Percentiles rank a stretch among this genome's conserved stretches.
Conservation (phyloP, 2,329 filamentous ascomycete genomes). For the Diaporthe citriasiana region DNA sequence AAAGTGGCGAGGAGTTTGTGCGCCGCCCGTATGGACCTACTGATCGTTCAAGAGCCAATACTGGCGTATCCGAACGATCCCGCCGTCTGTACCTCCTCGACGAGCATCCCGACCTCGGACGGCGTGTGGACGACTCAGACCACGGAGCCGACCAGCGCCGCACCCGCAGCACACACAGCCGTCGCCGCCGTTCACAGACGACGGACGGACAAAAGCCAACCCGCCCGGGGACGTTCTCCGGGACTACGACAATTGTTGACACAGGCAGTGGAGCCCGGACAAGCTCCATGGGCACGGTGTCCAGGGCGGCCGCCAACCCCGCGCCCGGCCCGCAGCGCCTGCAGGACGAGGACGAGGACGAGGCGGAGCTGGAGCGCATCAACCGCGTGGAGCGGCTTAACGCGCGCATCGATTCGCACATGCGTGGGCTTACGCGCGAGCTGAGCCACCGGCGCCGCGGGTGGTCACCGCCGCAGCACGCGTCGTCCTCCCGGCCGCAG, state of each 20-base stretch:
- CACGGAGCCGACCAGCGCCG: not conserved
- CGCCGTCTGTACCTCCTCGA: constrained; percentile 36
- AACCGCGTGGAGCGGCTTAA: constrained; percentile 31
- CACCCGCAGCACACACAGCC: constrained; percentile 28
- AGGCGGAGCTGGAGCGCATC: constrained; percentile 21
- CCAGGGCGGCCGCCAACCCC: not conserved
- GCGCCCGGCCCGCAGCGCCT: constrained; percentile 11
- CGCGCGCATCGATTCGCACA: constrained; percentile 25
- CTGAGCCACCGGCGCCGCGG: constrained; percentile 9
- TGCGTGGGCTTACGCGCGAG: constrained; percentile 2
- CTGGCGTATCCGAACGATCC: constrained; percentile 15
- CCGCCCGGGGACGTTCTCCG: not conserved
- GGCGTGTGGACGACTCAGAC: not conserved
- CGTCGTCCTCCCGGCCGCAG: not conserved
- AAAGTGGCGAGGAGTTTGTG: constrained; percentile 29
- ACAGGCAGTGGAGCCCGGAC: constrained; percentile 18
- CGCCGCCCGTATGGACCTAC: constrained; percentile 1
- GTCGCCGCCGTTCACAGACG: constrained; percentile 5
- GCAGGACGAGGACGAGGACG: constrained; percentile 27
- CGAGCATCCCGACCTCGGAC: constrained; percentile 14
- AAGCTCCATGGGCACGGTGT: constrained; percentile 11
- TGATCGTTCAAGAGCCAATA: constrained; percentile 26
- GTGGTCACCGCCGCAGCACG: not conserved
- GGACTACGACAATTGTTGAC: constrained; percentile 25
- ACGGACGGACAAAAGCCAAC: not conserved